phyloP scores from a whole-genome alignment of 257 asterid genomes.

The Solanum ossicruentum region DNA sequence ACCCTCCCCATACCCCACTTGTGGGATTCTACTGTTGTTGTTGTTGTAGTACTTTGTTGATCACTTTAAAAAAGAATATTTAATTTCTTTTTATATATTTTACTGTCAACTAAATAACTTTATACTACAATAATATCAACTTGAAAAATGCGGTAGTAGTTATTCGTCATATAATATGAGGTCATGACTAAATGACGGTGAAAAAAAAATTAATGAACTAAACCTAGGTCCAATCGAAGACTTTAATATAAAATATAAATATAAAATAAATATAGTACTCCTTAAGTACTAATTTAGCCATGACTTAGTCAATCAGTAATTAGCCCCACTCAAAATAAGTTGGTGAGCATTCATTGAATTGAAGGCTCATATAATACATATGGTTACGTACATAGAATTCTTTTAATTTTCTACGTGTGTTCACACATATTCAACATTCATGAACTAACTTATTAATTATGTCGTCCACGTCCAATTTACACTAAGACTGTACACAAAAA shows the following conservation, averaged over 20 bases:
- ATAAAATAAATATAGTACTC: too few species aligned
- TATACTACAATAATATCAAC: background rate
- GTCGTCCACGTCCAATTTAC: background rate
- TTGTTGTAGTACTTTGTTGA: too few species aligned
- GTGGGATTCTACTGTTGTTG: too few species aligned
- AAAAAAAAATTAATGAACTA: background rate
- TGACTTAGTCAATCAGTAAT: background rate
- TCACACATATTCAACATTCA: background rate
- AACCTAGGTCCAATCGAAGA: background rate
- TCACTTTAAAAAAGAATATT: too few species aligned
- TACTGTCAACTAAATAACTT: too few species aligned
- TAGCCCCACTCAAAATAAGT: background rate
- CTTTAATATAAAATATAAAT: too few species aligned
- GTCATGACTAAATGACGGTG: background rate
- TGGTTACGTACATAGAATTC: background rate
- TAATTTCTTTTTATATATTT: too few species aligned
- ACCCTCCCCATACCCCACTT: too few species aligned
- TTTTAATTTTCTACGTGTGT: background rate
- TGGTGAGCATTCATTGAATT: constrained; percentile 11
- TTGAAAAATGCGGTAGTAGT: background rate
- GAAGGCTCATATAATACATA: background rate
- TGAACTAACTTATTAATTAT: background rate
- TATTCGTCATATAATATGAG: background rate
- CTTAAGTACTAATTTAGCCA: background rate
- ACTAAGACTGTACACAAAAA: background rate